A percentile compares a stretch with the other conserved stretches of the same genome.
Evolutionary conservation across 495 filamentous ascomycete genomes (phyloP).

Genomic region (Hapsidospora chrysogenum): DNA sequence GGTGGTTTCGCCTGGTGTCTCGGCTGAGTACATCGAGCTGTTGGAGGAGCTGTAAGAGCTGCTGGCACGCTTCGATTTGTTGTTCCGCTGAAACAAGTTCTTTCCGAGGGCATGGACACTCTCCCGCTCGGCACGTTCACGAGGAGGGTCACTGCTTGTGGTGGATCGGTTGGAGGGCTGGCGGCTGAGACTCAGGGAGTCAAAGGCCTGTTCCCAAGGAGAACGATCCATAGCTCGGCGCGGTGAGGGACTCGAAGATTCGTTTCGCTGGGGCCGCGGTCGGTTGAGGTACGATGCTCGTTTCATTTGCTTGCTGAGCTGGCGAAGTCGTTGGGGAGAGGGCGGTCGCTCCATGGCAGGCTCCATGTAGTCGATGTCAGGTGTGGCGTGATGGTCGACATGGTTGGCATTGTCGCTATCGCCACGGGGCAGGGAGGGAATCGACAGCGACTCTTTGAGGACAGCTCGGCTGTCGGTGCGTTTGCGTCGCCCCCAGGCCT

Average conservation of each 20-base stretch:
- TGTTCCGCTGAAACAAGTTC: slow-evolving; percentile 28
- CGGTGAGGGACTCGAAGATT: slow-evolving; percentile 27
- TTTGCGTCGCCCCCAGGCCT: not conserved
- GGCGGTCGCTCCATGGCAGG: slow-evolving; percentile 35
- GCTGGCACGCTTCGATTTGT: slow-evolving; percentile 23
- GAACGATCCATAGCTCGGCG: slow-evolving; percentile 23
- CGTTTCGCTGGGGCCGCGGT: slow-evolving; percentile 24
- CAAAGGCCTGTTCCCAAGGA: slow-evolving; percentile 25
- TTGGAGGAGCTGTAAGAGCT: slow-evolving; percentile 20
- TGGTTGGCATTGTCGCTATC: not conserved
- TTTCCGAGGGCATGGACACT: slow-evolving; percentile 38
- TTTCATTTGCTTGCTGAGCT: slow-evolving; percentile 32
- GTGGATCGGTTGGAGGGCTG: slow-evolving; percentile 32
- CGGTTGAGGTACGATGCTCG: slow-evolving; percentile 24
- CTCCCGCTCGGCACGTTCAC: slow-evolving; percentile 25
- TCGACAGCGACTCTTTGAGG: not conserved
- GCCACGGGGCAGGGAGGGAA: not conserved
- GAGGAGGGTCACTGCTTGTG: slow-evolving; percentile 22
- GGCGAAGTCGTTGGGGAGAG: slow-evolving; percentile 35
- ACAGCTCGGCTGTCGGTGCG: not conserved
- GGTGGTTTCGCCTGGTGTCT: slow-evolving; percentile 13
- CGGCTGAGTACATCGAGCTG: slow-evolving; percentile 22
- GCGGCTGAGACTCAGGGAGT: slow-evolving; percentile 24
- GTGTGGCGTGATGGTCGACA: not conserved
- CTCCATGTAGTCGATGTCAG: slow-evolving; percentile 16